Base-by-base conservation (phyloP, 495 filamentous ascomycete species). In the Cairneyella variabilis region DNA sequence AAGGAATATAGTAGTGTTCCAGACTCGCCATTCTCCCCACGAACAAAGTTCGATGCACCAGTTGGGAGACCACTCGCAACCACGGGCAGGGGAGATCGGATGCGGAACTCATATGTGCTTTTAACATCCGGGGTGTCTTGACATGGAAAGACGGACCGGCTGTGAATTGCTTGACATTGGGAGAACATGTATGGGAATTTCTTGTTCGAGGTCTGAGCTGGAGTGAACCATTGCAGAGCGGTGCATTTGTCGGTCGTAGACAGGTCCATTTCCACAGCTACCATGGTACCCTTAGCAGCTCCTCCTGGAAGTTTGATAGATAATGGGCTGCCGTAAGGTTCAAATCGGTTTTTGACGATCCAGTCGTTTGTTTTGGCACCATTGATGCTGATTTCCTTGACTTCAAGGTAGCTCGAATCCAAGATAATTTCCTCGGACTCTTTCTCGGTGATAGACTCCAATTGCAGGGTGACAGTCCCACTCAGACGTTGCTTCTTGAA, bases 121-220 rank as follows among this genome's bases (percentile, higher is more conserved):
- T 98, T 98, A 54, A 97, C 84, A 65, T 95, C 90, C 21, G 92
- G 92, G 0, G 93, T 97, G 68, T 98, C 92, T 73, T 98, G 92
- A 68, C 91, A 97, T 11, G 93, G 93, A 68, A 96, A 96, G 48
- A 97, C 77, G 20, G 90, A 95, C 44, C 92, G 81, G 22, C 87
- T 89, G 60, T 97, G 89, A 59, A 98, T 98, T 34, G 91, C 90
- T 73, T 98, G 92, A 69, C 91, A 96, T 80, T 97, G 92, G 32
- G 89, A 92, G 76, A 96, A 97, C 84, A 97, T 93, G 66, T 96
- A 97, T 7, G 92, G 92, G 59, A 90, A 84, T 61, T 91, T 91
- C 68, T 88, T 89, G 75, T 93, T 96, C 40, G 85, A 87, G 3
- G 92, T 96, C 73, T 98, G 92, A 20, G 85, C 83, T 7, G 89